These are phyloP conservation scores for Boletus sp. DNA, from an alignment of 768 basidiomycete genomes.

Conservation along the genomic window DNA sequence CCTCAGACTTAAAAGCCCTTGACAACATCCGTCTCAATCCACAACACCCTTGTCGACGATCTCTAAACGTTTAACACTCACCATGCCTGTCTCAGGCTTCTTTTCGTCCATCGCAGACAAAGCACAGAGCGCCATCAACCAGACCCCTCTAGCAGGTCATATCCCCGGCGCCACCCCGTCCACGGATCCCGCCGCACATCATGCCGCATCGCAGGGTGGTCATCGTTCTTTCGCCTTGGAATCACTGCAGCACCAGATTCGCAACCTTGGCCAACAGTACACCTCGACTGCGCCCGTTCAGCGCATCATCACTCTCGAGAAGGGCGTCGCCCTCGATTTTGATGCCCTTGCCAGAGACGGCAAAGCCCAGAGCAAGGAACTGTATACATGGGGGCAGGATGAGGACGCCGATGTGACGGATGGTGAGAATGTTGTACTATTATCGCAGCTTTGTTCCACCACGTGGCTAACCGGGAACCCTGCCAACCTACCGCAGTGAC, in stretches of 20 bases:
- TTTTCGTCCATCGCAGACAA: slow-evolving; percentile 70
- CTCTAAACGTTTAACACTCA: slow-evolving; percentile 3
- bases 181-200: slow-evolving; percentile 40
- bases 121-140: slow-evolving; percentile 67
- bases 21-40: slow-evolving; percentile 4
- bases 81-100: slow-evolving; percentile 61
- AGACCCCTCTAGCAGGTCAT: slow-evolving; percentile 56
- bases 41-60: slow-evolving; percentile 4
- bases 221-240: slow-evolving; percentile 57
- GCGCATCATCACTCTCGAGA: slow-evolving; percentile 74
- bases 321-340: slow-evolving; percentile 73
- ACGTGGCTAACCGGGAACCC: neutral
- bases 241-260: slow-evolving; percentile 66
- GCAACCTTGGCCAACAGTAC: slow-evolving; percentile 73
- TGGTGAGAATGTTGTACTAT: slow-evolving; percentile 41
- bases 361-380: slow-evolving; percentile 76
- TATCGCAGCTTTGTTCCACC: neutral
- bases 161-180: slow-evolving; percentile 44
- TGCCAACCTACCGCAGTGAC: slow-evolving; percentile 48
- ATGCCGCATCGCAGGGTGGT: slow-evolving; percentile 37
- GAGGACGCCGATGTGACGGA: slow-evolving; percentile 74
- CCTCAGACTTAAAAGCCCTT: slow-evolving; percentile 18
- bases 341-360: slow-evolving; percentile 63
- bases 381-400: slow-evolving; percentile 79
- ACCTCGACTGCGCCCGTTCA: slow-evolving; percentile 65